Evolutionary conservation across 2,329 filamentous ascomycete species (phyloP), one percentile per base, ranked within the genome.

Genomic region (Sclerotinia minor): DNA sequence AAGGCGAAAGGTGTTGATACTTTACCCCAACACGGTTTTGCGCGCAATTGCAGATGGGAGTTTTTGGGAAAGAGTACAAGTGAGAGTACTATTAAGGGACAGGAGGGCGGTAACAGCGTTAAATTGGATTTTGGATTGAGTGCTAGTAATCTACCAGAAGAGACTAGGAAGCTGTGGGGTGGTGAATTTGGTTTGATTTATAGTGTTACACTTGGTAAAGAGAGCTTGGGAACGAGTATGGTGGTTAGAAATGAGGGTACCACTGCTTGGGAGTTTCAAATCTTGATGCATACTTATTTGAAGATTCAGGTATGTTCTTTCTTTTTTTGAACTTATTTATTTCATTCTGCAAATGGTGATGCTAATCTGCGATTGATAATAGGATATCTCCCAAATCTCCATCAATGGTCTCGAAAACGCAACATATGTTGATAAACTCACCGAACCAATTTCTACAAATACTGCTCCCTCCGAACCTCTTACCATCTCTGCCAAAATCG

Each of bases 101-200:
- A 72, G 68, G 79, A 79, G 57, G 82, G 81, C 70, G 85, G 91
- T 76, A 83, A 87, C 75, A 89, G 88, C 60, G 89, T 98, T 72
- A 97, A 96, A 84, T 89, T 99, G 69, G 95, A 99, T 81, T 98
- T 99, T 79, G 95, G 94, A 38, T 88, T 99, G 47, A 92, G 90
- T 64, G 85, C 87, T 38, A 83, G 85, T 64, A 90, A 89, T 76
- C 82, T 98, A 68, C 85, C 85, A 72, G 87, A 89, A 0, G 85
- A 89, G 54, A 85, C 86, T 72, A 87, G 86, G 76, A 85, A 86
- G 74, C 85, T 89, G 32, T 99, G 95, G 95, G 89, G 91, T 2
- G 90, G 90, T 77, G 88, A 91, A 71, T 99, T 99, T 78, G 91
- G 90, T 5, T 84, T 98, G 64, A 90, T 97, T 67, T 99, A 99